Evolutionary conservation across 2,329 filamentous ascomycete genomes (phyloP), one percentile per base, ranked within the genome.

Genomic region (Colletotrichum filicis): DNA sequence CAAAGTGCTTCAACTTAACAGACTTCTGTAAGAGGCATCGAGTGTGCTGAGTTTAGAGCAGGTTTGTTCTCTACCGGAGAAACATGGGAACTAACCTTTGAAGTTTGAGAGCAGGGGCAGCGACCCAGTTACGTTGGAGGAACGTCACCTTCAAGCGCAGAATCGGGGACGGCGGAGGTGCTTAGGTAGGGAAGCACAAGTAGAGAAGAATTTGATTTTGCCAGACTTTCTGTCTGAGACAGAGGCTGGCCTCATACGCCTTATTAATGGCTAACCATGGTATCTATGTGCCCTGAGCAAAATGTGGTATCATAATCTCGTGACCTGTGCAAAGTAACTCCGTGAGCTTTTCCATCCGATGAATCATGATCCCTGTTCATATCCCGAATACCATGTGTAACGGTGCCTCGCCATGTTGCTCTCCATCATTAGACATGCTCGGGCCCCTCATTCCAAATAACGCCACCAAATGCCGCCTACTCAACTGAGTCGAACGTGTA

Each of bases 261-360:
- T 52, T 22, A 69, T 69, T 64, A 72, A 26, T 53, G 55, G 46
- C 42, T 35, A 71, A 65, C 7, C 22, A 24, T 55, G 66, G 66
- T 68, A 60, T 72, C 69, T 64, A 69, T 59, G 66, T 69, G 59
- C 66, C 59, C 65, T n/a, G 12, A 53, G 69, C 69, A 72, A 63
- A 64, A 24, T 64, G 59, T 72, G 69, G 69, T 72, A 72, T 72
- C 69, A 64, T 72, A 72, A 69, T 59, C 42, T 30, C 66, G 35
- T 64, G 55, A 59, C 59, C 53, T 49, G 53, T 64, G 66, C 35
- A 71, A 67, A 42, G 28, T 37, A 68, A 62, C 57, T 68, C 68
- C 64, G 22, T 32, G 22, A 61, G 46, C 64, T 68, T 71, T 71
- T 68, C 64, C 64, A n/a, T 37, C 58, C 49, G 56, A 52, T 11